Base-by-base conservation (phyloP, 1,139 yeast species). In the Waltiozyma sp. region DNA sequence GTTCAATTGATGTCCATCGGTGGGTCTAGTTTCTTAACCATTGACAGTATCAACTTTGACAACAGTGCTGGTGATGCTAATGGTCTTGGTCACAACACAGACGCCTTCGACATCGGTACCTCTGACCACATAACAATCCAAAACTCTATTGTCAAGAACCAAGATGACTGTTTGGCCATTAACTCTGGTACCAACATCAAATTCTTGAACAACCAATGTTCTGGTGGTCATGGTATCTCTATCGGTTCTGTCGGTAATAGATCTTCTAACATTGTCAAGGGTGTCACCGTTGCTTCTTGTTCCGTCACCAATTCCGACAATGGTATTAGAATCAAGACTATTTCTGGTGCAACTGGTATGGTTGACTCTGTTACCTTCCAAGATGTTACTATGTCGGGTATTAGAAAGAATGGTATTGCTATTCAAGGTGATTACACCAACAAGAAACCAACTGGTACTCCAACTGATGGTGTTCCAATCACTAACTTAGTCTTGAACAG, bases 201-300 rank as follows among this genome's bases (percentile, higher is more conserved):
- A 19, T 49, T 49, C 41, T 23, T 24, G 19, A 43, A 43, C 38
- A 48, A 48, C 34, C 24, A 41, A 28, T 49, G 52, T 42, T 45
- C 43, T 21, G 49, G 47, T 41, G 50, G 50, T 36, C 51, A 49
- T 37, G 52, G 52, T 38, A 47, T 47, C 24, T 49, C 52, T 18
- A 47, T 49, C 31, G 51, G 51, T 18, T 47, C 49, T 16, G 50
- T 48, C 33, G 50, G 52, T 37, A 46, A 45, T 19, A 43, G 47
- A 42, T 38, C 43, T 11, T 37, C 41, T 24, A 44, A 48, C 36
- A 31, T 35, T 24, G 51, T 46, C 19, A 28, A 41, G 9, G 45
- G 42, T 23, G 47, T 49, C 19, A 39, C 37, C 35, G 46, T 43
- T 37, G 15, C 38, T 19, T 42, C 40, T 23, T 45, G 43, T 37